Percentiles rank a stretch among this genome's conserved stretches.
These are phyloP conservation scores for Setaria viridis DNA, from an alignment of 202 grass and related monocot species.

Conservation along the genomic window DNA sequence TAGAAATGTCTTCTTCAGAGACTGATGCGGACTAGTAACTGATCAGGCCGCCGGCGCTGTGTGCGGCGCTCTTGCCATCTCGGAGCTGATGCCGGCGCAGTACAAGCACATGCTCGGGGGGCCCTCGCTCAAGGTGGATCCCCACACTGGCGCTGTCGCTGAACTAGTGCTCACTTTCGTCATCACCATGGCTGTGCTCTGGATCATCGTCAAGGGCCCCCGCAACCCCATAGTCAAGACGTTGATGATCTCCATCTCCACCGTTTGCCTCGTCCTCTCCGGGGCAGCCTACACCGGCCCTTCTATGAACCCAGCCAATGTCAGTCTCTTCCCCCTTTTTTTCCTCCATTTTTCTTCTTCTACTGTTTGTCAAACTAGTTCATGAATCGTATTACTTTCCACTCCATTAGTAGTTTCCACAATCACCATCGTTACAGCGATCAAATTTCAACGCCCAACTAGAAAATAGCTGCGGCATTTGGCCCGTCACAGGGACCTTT, in stretches of 20 bases:
- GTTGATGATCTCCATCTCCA: constrained; percentile 65
- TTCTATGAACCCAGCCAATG: constrained; percentile 98
- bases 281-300: constrained; percentile 87
- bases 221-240: constrained; percentile 74
- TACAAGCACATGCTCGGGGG: constrained; percentile 87
- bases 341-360: neutral
- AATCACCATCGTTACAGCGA: neutral
- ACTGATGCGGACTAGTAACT: neutral
- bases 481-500: neutral
- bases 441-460: neutral
- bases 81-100: constrained; percentile 75
- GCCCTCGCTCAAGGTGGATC: constrained; percentile 82
- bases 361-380: neutral
- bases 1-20: neutral
- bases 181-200: constrained; percentile 76
- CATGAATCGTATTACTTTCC: neutral
- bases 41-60: constrained; percentile 82
- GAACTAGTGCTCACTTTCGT: constrained; percentile 85
- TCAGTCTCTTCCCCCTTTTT: constrained; percentile 43
- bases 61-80: constrained; percentile 72
- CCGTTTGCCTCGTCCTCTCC: constrained; percentile 60
- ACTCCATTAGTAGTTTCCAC: constrained; percentile 1
- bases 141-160: constrained; percentile 71
- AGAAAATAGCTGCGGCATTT: neutral
- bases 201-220: constrained; percentile 72